phyloP scores from a whole-genome alignment of 2,329 filamentous ascomycete genomes.

The Magnaporthales sp. region DNA sequence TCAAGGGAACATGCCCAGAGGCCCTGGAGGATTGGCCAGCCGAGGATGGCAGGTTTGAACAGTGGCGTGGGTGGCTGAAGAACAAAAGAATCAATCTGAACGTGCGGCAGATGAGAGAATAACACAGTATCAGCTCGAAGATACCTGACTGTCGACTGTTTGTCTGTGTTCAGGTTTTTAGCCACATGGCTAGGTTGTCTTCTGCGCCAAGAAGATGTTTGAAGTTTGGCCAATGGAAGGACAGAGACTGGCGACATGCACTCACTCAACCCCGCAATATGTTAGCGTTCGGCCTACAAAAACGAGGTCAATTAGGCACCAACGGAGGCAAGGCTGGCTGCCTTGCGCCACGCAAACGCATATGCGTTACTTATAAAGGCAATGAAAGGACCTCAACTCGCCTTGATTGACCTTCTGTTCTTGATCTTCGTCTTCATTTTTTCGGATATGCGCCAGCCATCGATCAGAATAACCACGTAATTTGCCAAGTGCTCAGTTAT shows the following conservation, averaged over 20 bases:
- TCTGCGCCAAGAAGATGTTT: background rate
- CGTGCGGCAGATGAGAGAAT: constrained; percentile 75
- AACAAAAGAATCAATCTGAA: constrained; percentile 88
- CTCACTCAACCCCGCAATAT: background rate
- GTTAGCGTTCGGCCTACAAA: background rate
- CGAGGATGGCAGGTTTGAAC: constrained; percentile 43
- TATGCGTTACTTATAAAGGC: background rate
- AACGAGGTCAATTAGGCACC: background rate
- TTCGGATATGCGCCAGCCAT: background rate
- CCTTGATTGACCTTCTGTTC: background rate
- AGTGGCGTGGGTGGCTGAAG: constrained; percentile 81
- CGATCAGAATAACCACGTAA: background rate
- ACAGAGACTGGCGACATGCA: background rate
- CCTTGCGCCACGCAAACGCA: background rate
- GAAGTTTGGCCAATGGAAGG: background rate
- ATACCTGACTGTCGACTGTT: background rate
- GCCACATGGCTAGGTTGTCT: background rate
- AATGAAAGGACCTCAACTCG: background rate
- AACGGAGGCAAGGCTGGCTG: background rate
- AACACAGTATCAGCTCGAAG: background rate
- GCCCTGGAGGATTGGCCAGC: constrained; percentile 70
- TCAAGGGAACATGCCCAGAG: constrained; percentile 68
- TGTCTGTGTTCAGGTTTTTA: background rate
- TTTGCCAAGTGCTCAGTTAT: background rate
- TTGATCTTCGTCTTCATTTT: background rate